Evolutionary conservation across 441 rosid species (phyloP).

Genomic region (Gossypium lobatum): DNA sequence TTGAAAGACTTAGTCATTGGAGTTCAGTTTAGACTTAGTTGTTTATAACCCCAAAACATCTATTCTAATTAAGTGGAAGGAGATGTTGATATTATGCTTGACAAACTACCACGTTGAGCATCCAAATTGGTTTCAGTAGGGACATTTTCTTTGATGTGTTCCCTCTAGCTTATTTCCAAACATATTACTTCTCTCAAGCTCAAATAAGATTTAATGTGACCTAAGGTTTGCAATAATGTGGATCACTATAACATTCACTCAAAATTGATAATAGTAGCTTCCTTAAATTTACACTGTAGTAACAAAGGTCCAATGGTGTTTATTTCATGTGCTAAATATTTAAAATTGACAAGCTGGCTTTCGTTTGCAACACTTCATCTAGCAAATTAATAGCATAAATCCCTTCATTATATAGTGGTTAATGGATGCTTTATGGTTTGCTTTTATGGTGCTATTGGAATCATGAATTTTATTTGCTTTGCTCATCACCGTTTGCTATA

Average conservation of each 20-base stretch:
- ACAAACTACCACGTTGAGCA: not conserved
- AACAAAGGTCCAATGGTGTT: not conserved
- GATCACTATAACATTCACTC: not conserved
- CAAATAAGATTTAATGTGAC: slow-evolving; percentile 7
- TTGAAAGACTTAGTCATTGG: slow-evolving; percentile 8
- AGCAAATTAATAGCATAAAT: not conserved
- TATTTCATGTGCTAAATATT: not conserved
- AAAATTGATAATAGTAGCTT: not conserved
- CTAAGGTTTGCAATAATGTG: not conserved
- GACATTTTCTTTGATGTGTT: not conserved
- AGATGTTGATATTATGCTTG: not conserved
- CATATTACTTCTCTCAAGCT: not conserved
- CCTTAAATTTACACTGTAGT: not conserved
- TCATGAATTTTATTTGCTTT: not conserved
- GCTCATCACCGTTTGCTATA: not conserved
- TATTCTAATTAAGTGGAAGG: not conserved
- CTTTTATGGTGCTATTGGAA: not conserved
- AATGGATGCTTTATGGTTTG: not conserved
- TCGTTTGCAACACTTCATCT: not conserved
- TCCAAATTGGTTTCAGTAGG: not conserved
- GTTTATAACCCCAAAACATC: not conserved
- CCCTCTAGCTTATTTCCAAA: not conserved
- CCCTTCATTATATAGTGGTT: not conserved
- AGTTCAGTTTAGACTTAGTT: slow-evolving; percentile 12
- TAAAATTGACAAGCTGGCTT: slow-evolving; percentile 1